Conservation (phyloP, 768 basidiomycete genomes). For the Hericium erinaceus region DNA sequence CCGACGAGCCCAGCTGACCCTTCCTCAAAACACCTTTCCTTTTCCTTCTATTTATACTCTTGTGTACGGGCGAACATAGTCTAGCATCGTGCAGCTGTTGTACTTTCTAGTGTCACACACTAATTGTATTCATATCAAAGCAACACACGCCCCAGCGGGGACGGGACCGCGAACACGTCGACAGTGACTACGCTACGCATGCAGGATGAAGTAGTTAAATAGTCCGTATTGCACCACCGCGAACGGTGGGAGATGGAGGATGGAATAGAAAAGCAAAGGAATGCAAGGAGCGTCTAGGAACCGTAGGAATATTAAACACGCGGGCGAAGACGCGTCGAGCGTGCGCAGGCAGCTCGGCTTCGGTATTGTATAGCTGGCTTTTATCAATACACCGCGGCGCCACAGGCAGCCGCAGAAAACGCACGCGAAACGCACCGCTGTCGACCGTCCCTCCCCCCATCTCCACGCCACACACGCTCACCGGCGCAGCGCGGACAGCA, state of each 20-base stretch:
- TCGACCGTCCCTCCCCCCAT: neutral
- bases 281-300: slow-evolving; percentile 1
- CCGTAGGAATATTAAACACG: neutral
- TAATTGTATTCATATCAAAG: slow-evolving; percentile 8
- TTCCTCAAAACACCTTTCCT: too few relatives aligned
- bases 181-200: neutral
- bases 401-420: slow-evolving; percentile 5
- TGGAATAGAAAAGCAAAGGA: neutral
- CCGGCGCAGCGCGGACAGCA: slow-evolving; percentile 74
- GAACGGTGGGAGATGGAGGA: neutral
- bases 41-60: too few relatives aligned
- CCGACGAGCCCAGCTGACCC: neutral
- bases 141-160: slow-evolving; percentile 1
- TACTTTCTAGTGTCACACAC: neutral
- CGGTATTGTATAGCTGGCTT: slow-evolving; percentile 10
- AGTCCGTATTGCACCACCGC: neutral
- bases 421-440: slow-evolving; percentile 8
- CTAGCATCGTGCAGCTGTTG: too few relatives aligned
- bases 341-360: slow-evolving; percentile 2
- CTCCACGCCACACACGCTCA: slow-evolving; percentile 18
- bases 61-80: too few relatives aligned
- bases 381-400: slow-evolving; percentile 13
- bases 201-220: slow-evolving; percentile 3
- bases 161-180: neutral
- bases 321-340: neutral